phyloP scores from a whole-genome alignment of 305 asterid genomes.

The Lippia alba region DNA sequence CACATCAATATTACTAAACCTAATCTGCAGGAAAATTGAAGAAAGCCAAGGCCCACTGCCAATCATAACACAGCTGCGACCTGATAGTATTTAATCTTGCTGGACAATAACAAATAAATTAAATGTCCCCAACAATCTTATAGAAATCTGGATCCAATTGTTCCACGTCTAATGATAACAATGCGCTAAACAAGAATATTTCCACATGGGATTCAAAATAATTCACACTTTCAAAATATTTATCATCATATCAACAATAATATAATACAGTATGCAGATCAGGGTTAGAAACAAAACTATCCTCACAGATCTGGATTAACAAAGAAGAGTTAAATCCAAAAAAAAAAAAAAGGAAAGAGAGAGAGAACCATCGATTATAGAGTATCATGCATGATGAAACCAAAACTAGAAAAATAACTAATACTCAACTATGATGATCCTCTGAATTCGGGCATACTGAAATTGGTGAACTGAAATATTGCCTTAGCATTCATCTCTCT shows the following conservation, averaged over 20 bases:
- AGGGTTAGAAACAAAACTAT: constrained; percentile 49
- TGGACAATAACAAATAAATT: constrained; percentile 27
- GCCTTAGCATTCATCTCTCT: constrained; percentile 90
- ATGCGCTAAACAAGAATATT: constrained; percentile 39
- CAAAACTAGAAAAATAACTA: constrained; percentile 32
- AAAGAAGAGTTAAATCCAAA: constrained; percentile 13
- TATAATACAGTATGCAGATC: constrained; percentile 56
- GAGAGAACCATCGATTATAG: constrained; percentile 21
- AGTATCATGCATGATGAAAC: constrained; percentile 31
- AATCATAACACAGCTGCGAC: constrained; percentile 42
- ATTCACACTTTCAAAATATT: constrained; percentile 10
- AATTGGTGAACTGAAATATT: constrained; percentile 56
- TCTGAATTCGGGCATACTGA: constrained; percentile 19
- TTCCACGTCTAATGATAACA: constrained; percentile 41
- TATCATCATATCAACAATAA: constrained; percentile 36
- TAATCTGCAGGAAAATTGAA: constrained; percentile 29
- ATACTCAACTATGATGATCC: constrained; percentile 34
- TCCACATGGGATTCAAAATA: constrained; percentile 40
- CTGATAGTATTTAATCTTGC: constrained; percentile 27
- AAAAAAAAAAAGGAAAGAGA: not conserved
- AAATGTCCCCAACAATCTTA: constrained; percentile 6
- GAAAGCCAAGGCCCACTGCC: constrained; percentile 36
- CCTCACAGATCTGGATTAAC: constrained; percentile 47
- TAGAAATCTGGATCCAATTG: constrained; percentile 46
- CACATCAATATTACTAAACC: constrained; percentile 22